A percentile compares a stretch with the other conserved stretches of the same genome.
Conservation (phyloP, 768 basidiomycete species). For the Mycena filopes region DNA sequence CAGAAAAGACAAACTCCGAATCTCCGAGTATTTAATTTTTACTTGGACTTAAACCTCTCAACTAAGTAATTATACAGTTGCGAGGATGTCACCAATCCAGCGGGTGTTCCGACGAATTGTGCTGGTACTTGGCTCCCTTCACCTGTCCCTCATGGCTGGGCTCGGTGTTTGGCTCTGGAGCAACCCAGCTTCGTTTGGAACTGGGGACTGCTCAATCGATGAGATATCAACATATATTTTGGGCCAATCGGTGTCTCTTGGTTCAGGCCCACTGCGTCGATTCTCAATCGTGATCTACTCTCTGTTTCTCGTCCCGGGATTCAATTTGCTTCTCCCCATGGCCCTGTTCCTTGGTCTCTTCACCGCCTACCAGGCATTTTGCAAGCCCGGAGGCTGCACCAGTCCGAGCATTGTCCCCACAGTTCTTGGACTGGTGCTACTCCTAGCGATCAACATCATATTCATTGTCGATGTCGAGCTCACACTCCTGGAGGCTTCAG, state of each 20-base stretch:
- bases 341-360: neutral
- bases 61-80: neutral
- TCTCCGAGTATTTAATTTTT: neutral
- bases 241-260: neutral
- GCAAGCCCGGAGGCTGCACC: neutral
- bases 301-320: conserved; percentile 1
- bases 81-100: neutral
- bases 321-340: conserved; percentile 12
- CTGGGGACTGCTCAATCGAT: neutral
- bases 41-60: neutral
- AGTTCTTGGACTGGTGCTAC: conserved; percentile 2
- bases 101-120: neutral
- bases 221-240: neutral
- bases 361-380: conserved; percentile 5
- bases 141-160: conserved; percentile 20
- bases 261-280: neutral
- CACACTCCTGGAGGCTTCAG: neutral
- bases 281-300: conserved; percentile 15
- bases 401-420: conserved; percentile 1
- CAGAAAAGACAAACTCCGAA: neutral
- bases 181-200: conserved; percentile 11
- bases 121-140: conserved; percentile 16
- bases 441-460: conserved; percentile 9
- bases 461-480: conserved; percentile 18
- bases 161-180: conserved; percentile 27